Conservation (phyloP, 768 basidiomycete species). For the Kondoa malvinella region DNA sequence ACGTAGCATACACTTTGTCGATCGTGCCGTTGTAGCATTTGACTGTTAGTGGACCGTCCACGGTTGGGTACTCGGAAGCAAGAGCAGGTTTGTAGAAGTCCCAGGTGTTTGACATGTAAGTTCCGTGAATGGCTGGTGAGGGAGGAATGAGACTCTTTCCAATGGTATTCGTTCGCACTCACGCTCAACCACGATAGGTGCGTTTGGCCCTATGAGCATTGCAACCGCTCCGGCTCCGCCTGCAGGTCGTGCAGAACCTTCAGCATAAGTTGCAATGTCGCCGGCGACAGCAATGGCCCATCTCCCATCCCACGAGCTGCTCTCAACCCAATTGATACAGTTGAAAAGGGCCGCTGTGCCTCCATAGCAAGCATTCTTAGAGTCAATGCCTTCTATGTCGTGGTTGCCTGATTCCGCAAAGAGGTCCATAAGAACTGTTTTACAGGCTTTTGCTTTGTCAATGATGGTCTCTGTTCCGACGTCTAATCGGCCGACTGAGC, state of each 20-base stretch:
- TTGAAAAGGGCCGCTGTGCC: conserved; percentile 98
- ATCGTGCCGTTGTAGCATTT: conserved; percentile 87
- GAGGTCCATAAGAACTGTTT: conserved; percentile 96
- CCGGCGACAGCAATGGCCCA: conserved; percentile 93
- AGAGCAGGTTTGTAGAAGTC: conserved; percentile 99
- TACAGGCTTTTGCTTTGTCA: conserved; percentile 97
- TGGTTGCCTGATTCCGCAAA: conserved; percentile 81
- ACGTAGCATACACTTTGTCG: conserved; percentile 70
- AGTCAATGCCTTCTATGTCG: conserved; percentile 97
- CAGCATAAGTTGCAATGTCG: conserved; percentile 95
- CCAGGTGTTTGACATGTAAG: conserved; percentile 78
- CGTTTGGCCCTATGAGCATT: conserved; percentile 87
- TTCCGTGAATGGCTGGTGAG: conserved; percentile 70
- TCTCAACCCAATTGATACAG: conserved; percentile 94
- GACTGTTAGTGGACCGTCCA: conserved; percentile 91
- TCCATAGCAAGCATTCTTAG: conserved; percentile 98
- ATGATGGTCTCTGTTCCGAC: conserved; percentile 98
- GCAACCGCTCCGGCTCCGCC: conserved; percentile 94
- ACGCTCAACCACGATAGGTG: conserved; percentile 90
- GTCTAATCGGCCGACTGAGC: conserved; percentile 89
- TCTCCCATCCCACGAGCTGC: conserved; percentile 87
- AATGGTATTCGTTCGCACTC: conserved; percentile 33
- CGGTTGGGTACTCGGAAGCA: conserved; percentile 84
- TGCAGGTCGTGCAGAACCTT: conserved; percentile 82
- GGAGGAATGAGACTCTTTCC: neutral